Percentiles rank a stretch among this genome's conserved stretches.
Conservation (phyloP, 305 asterid species). For the Stenogyne calaminthoides region DNA sequence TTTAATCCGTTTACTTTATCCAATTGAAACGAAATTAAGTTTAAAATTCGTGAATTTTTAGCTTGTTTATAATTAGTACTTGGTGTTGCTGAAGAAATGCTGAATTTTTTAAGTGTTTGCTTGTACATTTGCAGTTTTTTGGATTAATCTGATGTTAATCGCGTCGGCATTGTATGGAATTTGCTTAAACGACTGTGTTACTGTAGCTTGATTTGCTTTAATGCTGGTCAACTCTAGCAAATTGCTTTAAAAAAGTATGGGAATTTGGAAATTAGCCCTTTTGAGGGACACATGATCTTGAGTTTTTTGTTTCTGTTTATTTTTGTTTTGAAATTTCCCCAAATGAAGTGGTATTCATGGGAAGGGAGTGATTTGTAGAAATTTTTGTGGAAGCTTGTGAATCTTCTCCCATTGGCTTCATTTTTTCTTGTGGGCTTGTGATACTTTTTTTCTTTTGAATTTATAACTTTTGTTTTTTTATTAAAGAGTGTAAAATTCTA, state of each 20-base stretch:
- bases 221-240: conserved; percentile 22
- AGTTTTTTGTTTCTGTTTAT: not conserved
- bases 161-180: conserved; percentile 31
- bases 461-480: not conserved
- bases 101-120: not conserved
- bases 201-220: conserved; percentile 24
- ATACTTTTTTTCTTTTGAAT: not conserved
- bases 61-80: conserved; percentile 19
- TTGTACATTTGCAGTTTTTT: conserved; percentile 29
- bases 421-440: not conserved
- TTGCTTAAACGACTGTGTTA: conserved; percentile 3
- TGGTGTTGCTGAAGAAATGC: conserved; percentile 25
- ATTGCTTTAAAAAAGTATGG: not conserved
- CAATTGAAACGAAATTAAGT: not conserved
- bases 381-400: not conserved
- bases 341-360: not conserved
- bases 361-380: not conserved
- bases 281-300: not conserved
- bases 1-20: conserved; percentile 22
- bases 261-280: not conserved
- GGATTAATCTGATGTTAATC: conserved; percentile 19
- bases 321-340: not conserved
- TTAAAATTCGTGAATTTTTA: conserved; percentile 5
- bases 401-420: conserved; percentile 12
- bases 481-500: not conserved